Evolutionary conservation across 257 asterid genomes (phyloP).

Genomic region (Nicotiana paniculata): DNA sequence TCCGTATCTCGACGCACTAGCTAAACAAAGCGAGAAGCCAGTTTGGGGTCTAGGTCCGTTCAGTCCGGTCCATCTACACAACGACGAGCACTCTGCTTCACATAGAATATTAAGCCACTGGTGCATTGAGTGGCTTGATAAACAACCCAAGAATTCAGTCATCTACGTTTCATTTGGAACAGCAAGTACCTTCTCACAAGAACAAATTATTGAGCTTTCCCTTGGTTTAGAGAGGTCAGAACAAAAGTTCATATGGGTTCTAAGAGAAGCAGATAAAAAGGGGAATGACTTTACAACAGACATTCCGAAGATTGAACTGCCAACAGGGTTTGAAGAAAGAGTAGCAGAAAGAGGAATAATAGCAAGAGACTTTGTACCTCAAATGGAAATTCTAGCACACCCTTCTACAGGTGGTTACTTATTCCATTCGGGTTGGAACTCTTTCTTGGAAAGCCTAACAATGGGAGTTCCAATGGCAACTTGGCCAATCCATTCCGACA

Average conservation of each 20-base stretch:
- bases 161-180: slow-evolving; percentile 6
- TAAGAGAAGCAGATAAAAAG: background rate
- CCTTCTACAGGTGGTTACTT: background rate
- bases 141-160: background rate
- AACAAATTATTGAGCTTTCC: background rate
- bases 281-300: background rate
- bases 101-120: background rate
- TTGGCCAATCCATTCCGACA: slow-evolving; percentile 5
- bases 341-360: background rate
- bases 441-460: background rate
- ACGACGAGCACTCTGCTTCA: no score
- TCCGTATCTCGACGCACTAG: background rate
- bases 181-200: background rate
- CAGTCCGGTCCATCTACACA: background rate
- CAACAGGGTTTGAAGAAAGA: background rate
- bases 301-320: background rate
- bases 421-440: slow-evolving; percentile 8
- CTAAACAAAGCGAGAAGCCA: background rate
- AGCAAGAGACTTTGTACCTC: background rate
- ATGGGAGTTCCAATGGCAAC: slow-evolving; percentile 8
- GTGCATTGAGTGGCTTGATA: slow-evolving; percentile 4
- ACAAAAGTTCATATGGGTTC: background rate
- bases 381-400: background rate
- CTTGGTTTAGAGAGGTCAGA: background rate
- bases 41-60: slow-evolving; percentile 8